Base-by-base conservation (phyloP, 2,329 filamentous ascomycete genomes). In the Diaporthe sp. region DNA sequence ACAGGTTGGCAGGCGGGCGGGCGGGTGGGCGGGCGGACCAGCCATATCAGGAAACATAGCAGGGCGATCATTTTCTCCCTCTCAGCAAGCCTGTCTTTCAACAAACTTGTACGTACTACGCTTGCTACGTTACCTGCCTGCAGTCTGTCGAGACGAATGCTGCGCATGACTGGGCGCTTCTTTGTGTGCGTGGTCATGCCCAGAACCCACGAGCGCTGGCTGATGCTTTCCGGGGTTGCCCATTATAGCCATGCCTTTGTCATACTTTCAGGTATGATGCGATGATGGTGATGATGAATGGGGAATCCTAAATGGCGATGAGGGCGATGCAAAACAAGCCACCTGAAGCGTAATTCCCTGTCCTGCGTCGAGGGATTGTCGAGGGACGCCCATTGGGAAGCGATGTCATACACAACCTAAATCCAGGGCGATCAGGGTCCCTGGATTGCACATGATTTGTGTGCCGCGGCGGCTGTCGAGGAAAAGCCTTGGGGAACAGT, bases 361-460 rank as follows among this genome's bases (percentile, higher is more conserved):
- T 47, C 22, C 61, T 51, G 61, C 42, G 39, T 42, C 39, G 17
- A 50, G 30, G 30, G 19, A 35, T 39, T 39, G 12, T 39, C 32
- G 55, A 39, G 32, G 22, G 27, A 22, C 25, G 12, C 9, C 42
- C 27, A 35, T 15, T 12, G 39, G 27, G 42, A 35, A 22, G 44
- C 61, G 61, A 66, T 66, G 61, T 66, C 61, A 66, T 66, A 35
- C 42, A 35, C 35, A 51, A 66, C 30, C 61, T 50, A 50, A 51
- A 50, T 51, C 12, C 30, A 65, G 6, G 39, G 27, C 61, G 32
- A 12, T 51, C 44, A 19, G 44, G 30, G 61, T 27, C 61, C 44
- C 42, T 66, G 42, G 30, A 50, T 66, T 37, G 61, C 12, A 66
- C 27, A 51, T 37, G 37, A 66, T 66, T 66, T 25, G 22, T 15